Percentiles rank a stretch among this genome's conserved stretches.
Conservation (phyloP, 495 filamentous ascomycete species). For the Tuber magnatum region DNA sequence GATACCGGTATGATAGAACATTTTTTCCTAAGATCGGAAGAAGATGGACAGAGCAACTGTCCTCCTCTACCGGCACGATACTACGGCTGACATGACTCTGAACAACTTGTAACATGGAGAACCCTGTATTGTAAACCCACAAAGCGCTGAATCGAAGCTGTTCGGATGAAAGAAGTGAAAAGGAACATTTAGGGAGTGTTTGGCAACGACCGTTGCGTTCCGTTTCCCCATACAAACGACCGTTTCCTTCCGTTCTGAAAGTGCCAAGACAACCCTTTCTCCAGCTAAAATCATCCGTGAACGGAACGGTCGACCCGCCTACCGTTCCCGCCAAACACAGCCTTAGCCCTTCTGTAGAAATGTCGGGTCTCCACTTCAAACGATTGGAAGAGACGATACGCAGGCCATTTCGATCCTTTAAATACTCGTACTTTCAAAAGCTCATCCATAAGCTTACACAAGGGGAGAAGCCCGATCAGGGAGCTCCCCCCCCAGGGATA, state of each 20-base stretch:
- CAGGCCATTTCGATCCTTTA: neutral
- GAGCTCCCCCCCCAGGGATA: constrained; percentile 2
- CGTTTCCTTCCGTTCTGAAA: too few species aligned
- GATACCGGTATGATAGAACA: neutral
- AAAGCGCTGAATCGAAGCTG: neutral
- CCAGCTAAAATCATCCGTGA: too few species aligned
- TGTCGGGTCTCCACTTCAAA: neutral
- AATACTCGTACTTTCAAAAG: neutral
- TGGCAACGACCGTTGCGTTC: too few species aligned
- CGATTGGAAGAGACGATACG: neutral
- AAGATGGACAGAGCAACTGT: neutral
- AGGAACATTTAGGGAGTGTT: too few species aligned
- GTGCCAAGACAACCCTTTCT: too few species aligned
- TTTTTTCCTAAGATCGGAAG: neutral
- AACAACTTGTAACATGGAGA: neutral
- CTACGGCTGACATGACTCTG: neutral
- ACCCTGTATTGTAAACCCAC: neutral
- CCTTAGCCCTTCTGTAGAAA: neutral
- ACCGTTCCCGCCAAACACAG: too few species aligned
- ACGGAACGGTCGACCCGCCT: too few species aligned
- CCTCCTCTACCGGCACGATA: neutral
- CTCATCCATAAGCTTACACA: neutral
- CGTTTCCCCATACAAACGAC: too few species aligned
- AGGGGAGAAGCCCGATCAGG: neutral
- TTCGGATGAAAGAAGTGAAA: neutral